Percentiles rank a stretch among this genome's conserved stretches.
Conservation (phyloP, 306 rosid genomes). For the Oemleria cerasiformis region DNA sequence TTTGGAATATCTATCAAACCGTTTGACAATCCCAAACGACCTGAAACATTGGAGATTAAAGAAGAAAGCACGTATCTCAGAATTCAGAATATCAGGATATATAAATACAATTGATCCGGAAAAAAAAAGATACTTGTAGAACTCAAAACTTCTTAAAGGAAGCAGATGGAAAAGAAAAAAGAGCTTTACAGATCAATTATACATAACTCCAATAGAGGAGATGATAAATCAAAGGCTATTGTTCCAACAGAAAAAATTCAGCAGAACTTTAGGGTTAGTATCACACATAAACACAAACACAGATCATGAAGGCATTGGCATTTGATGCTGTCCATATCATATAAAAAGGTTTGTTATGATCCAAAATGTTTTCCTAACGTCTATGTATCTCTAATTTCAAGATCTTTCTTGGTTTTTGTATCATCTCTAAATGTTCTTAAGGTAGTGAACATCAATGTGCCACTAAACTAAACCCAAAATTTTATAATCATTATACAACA, state of each 20-base stretch:
- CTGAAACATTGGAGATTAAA: constrained; percentile 37
- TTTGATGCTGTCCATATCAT: background rate
- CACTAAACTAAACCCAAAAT: background rate
- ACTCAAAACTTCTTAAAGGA: too few species aligned
- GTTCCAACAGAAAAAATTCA: background rate
- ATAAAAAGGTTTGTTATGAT: background rate
- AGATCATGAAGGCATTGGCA: background rate
- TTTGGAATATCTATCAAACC: constrained; percentile 57
- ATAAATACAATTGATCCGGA: too few species aligned
- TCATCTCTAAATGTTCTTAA: background rate
- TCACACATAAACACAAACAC: background rate
- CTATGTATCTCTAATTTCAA: background rate
- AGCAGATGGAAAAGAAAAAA: background rate
- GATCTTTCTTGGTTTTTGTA: background rate
- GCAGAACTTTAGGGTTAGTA: background rate
- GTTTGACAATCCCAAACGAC: constrained; percentile 66
- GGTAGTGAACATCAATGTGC: background rate
- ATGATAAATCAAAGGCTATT: background rate
- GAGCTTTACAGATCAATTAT: background rate
- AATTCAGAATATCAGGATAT: background rate
- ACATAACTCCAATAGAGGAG: background rate
- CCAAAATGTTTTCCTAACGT: background rate
- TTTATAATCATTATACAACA: background rate
- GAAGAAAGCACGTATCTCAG: constrained; percentile 1
- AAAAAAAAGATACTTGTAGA: too few species aligned